Evolutionary conservation across 805 yeast species (phyloP).

Genomic region (Kodamaea laetipori): DNA sequence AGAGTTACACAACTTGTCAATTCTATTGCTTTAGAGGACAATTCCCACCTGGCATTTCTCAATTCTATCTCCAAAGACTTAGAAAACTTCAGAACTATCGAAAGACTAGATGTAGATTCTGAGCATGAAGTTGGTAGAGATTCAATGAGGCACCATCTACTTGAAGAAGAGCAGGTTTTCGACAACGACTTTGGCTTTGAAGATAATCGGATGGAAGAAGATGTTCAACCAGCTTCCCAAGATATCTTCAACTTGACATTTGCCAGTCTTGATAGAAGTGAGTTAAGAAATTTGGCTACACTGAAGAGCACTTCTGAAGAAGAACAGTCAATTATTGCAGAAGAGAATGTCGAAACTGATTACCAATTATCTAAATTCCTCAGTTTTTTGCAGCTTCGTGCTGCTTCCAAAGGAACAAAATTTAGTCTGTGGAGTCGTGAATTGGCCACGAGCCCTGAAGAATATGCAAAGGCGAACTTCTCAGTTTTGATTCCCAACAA

Average conservation of each 20-base stretch:
- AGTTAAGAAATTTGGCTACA: neutral
- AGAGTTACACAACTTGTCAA: conserved; percentile 1
- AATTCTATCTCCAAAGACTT: conserved; percentile 11
- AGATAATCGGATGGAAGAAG: conserved; percentile 1
- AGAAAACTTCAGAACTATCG: conserved; percentile 10
- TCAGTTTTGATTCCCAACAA: conserved; percentile 20
- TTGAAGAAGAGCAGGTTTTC: neutral
- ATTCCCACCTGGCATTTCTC: neutral
- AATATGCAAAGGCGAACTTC: conserved; percentile 11
- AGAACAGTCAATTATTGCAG: neutral
- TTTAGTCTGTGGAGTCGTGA: neutral
- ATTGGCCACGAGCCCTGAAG: neutral
- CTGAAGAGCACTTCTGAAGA: neutral
- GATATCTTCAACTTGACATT: conserved; percentile 26
- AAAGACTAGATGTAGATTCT: conserved; percentile 6
- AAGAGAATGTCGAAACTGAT: neutral
- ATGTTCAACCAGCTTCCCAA: conserved; percentile 2
- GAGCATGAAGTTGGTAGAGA: conserved; percentile 13
- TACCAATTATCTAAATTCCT: neutral
- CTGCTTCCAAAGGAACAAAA: neutral
- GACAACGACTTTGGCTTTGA: conserved; percentile 5
- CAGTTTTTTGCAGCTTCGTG: conserved; percentile 6
- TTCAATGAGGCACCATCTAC: neutral
- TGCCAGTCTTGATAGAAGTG: conserved; percentile 22
- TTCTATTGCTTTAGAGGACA: neutral